Conservation (phyloP, 1,139 yeast species). For the Geotrichum fermentans region DNA sequence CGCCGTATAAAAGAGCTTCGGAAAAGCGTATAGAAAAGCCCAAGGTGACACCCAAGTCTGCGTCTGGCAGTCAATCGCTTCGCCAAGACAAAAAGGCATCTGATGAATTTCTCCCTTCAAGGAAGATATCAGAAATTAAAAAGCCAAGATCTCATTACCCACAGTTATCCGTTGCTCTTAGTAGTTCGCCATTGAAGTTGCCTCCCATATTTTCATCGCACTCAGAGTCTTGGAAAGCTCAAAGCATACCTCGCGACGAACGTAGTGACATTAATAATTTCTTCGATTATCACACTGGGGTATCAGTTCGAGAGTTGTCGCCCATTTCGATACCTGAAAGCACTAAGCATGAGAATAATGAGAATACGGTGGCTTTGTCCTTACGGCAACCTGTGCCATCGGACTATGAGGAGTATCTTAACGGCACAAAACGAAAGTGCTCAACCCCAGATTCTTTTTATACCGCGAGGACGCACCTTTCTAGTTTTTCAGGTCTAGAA, state of each 20-base stretch:
- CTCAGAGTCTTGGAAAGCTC: slow-evolving; percentile 1
- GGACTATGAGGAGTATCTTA: too few relatives aligned
- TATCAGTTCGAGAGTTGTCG: slow-evolving; percentile 1
- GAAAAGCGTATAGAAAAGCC: neutral
- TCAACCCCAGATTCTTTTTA: slow-evolving; percentile 12
- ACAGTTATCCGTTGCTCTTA: slow-evolving; percentile 1
- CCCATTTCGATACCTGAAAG: slow-evolving; percentile 1
- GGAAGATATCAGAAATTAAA: neutral
- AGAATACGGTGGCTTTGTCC: too few relatives aligned
- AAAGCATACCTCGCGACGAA: neutral
- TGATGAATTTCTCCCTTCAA: too few relatives aligned
- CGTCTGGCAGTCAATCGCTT: too few relatives aligned
- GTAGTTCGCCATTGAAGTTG: slow-evolving; percentile 10
- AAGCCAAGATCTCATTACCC: slow-evolving; percentile 1
- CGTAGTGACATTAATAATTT: neutral
- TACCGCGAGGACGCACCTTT: slow-evolving; percentile 7
- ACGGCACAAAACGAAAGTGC: neutral
- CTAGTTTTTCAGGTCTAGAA: neutral
- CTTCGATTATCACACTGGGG: neutral
- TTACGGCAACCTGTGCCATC: too few relatives aligned
- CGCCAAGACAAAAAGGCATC: too few relatives aligned
- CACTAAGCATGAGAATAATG: too few relatives aligned
- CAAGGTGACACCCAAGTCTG: neutral
- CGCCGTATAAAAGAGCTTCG: neutral
- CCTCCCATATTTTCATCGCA: neutral